Base-by-base conservation (phyloP, 441 rosid genomes). In the Metrosideros polymorpha region DNA sequence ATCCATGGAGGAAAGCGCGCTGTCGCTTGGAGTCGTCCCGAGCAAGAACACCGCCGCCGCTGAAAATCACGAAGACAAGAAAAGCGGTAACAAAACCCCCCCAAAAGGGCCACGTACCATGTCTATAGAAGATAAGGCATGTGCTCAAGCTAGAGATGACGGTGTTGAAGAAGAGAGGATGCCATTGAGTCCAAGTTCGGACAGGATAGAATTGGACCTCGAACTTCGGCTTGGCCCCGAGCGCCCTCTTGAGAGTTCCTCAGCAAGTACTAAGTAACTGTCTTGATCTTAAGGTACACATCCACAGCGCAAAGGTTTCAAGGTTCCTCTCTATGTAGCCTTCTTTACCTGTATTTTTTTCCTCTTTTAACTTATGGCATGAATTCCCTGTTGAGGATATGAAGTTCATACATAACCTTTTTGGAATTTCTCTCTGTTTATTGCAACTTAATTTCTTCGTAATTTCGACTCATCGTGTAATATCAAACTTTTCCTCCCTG, bases 181-280 rank as follows among this genome's bases (percentile, higher is more conserved):
- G 22, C 85, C 7, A 39, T 39, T 45, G 77, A 51, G 43, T 29
- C 84, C 35, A 12, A n/a, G 77, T 27, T 84, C 53, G 42, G 63
- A 43, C 54, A 12, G n/a, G 32, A 42, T 52, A 25, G 89, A 88
- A 54, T 82, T 91, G 87, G 92, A 91, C 85, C 91, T 91, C 13
- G 92, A 91, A 88, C 91, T 91, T 35, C 91, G 92, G 22, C 85
- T 91, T 84, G 92, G 92, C 43, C 90, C 88, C 6, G 89, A 91
- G 15, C 79, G 79, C 79, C 92, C 92, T 14, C 63, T 30, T 3
- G 45, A 43, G 47, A 29, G 83, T 56, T 86, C 87, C 51, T 47
- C 29, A 10, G 84, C 27, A 27, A 86, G 51, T 71, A 85, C 88
- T 75, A 86, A 84, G 29, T 84, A 85, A 14, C 84, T 89, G 88